Evolutionary conservation across 495 filamentous ascomycete genomes (phyloP).

Genomic region (Lophiostoma macrostomum): DNA sequence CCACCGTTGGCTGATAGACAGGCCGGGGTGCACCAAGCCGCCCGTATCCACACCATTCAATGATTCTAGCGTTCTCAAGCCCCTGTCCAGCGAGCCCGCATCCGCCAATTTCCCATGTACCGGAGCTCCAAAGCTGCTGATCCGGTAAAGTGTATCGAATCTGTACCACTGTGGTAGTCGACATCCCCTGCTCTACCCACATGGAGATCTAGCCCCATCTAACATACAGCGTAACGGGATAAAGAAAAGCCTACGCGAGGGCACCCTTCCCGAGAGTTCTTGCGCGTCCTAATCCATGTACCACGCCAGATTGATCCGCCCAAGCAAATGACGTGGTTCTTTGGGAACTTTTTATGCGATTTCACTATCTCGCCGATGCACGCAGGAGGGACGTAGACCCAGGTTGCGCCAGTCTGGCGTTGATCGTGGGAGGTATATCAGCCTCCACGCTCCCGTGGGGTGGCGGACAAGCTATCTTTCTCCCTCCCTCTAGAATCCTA

Average conservation of each 20-base stretch:
- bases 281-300: constrained; percentile 30
- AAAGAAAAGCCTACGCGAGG: constrained; percentile 36
- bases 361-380: constrained; percentile 36
- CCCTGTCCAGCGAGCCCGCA: neutral
- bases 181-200: constrained; percentile 22
- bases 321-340: constrained; percentile 36
- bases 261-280: constrained; percentile 17
- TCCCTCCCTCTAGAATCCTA: constrained; percentile 7
- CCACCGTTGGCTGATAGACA: constrained; percentile 16
- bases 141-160: constrained; percentile 32
- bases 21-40: constrained; percentile 5
- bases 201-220: constrained; percentile 34
- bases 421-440: constrained; percentile 33
- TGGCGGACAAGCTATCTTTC: constrained; percentile 26
- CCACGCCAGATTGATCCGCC: constrained; percentile 27
- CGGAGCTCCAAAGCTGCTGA: constrained; percentile 29
- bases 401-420: constrained; percentile 17
- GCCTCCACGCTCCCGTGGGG: constrained; percentile 35
- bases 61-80: no score
- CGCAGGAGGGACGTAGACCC: constrained; percentile 21
- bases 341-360: constrained; percentile 22
- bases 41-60: constrained; percentile 14
- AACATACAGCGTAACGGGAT: constrained; percentile 34
- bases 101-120: constrained; percentile 9
- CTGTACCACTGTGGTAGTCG: constrained; percentile 9